Evolutionary conservation across 179 eudicot genomes (phyloP), one percentile per base, ranked within the genome.

Genomic region (Sideroxylon spinosum): DNA sequence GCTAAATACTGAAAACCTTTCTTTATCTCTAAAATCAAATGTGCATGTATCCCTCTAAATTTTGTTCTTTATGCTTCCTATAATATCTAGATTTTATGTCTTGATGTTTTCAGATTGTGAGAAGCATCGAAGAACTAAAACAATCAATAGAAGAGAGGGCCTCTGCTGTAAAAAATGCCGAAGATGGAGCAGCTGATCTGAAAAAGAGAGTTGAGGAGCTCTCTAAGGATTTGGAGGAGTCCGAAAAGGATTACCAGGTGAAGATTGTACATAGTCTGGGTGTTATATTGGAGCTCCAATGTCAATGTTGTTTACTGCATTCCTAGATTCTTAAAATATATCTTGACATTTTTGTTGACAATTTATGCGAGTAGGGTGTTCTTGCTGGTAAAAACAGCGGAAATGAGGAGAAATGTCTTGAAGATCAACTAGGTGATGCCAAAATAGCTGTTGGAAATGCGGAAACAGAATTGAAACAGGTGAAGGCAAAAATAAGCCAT

Each of bases 371-470:
- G 60, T 84, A 96, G 99, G 99, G 98, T 65, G 97, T 96, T 19
- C 76, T 91, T 74, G 98, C 96, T 77, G 99, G 98, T 67, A 96
- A 94, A 84, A 92, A 88, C 81, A 94, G 88, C 82, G 97, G 95
- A 81, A 86, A 86, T 87, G 97, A 96, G 80, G 98, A 94, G 59
- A 96, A 96, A 77, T 91, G 97, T 86, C 93, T 96, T 79, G 98
- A 92, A 82, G 98, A 96, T 89, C 98, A 94, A 78, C 88, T 96
- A 52, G 93, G 84, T 66, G 99, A 96, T 86, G 98, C 98, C 69
- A 96, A 94, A 85, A 86, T 84, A 63, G 98, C 91, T 22, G 99
- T 88, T 78, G 99, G 99, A 73, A 89, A 81, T 73, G 87, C 89
- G 50, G 96, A 94, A 87, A 94, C 93, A 68, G 97, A 94, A 86